Conservation (phyloP, 768 basidiomycete species). For the Rossbeevera mucosa region DNA sequence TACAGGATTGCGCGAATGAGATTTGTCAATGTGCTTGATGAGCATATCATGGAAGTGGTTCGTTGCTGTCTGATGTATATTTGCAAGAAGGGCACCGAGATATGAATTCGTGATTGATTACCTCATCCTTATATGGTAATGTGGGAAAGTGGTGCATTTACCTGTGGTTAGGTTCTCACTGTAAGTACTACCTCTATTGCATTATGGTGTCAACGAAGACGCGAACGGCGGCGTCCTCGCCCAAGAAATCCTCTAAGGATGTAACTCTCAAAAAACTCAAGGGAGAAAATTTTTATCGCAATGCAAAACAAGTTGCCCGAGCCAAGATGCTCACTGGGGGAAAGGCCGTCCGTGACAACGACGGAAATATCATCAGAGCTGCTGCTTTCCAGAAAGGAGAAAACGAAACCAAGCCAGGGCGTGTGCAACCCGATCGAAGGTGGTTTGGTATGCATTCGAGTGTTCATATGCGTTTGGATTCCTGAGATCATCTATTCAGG, state of each 20-base stretch:
- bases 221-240: slow-evolving; percentile 20
- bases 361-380: slow-evolving; percentile 89
- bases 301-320: slow-evolving; percentile 81
- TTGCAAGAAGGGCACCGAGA: no score
- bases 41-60: no score
- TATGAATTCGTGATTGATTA: no score
- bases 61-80: no score
- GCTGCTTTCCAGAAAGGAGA: slow-evolving; percentile 97
- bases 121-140: background rate
- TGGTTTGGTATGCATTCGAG: slow-evolving; percentile 81
- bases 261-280: slow-evolving; percentile 66
- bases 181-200: background rate
- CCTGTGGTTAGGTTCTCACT: no score
- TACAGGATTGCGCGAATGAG: no score
- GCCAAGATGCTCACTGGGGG: slow-evolving; percentile 93
- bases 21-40: no score
- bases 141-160: slow-evolving; percentile 22
- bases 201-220: slow-evolving; percentile 32
- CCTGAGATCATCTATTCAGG: slow-evolving; percentile 43
- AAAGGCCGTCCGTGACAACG: slow-evolving; percentile 83
- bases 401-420: slow-evolving; percentile 81
- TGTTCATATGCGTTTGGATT: background rate
- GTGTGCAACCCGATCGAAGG: slow-evolving; percentile 90
- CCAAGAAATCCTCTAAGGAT: slow-evolving; percentile 44
- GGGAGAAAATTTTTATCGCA: slow-evolving; percentile 97